A percentile compares a stretch with the other conserved stretches of the same genome.
Evolutionary conservation across 306 rosid species (phyloP).

Genomic region (Vigna reflexopilosa): DNA sequence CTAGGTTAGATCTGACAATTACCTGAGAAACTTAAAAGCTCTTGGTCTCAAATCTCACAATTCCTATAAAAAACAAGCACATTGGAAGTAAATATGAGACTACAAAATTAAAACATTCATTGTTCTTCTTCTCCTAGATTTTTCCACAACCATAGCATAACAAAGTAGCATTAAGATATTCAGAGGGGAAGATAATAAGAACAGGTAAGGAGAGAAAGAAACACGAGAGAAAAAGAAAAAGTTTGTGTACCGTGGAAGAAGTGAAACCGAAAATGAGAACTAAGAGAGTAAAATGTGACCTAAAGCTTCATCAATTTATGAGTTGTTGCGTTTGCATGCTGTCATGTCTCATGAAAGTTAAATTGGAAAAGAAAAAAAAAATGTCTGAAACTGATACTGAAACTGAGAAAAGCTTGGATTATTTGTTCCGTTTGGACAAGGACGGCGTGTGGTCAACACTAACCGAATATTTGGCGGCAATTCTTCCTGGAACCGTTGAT

Average conservation of each 20-base stretch:
- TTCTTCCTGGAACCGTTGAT: neutral
- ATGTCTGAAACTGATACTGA: slow-evolving; percentile 38
- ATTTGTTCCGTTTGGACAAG: slow-evolving; percentile 29
- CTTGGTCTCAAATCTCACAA: slow-evolving; percentile 53
- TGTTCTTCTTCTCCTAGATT: neutral
- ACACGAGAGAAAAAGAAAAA: neutral
- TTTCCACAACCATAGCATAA: neutral
- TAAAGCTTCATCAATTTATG: slow-evolving; percentile 48
- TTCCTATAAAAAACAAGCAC: slow-evolving; percentile 46
- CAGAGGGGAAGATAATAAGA: neutral
- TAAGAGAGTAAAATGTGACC: slow-evolving; percentile 45
- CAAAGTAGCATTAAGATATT: neutral
- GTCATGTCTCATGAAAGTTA: neutral
- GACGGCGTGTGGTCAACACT: slow-evolving; percentile 3
- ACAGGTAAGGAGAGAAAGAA: too few relatives aligned
- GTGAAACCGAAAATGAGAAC: slow-evolving; percentile 46
- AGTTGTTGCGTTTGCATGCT: slow-evolving; percentile 29
- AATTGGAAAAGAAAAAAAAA: neutral
- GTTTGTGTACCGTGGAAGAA: slow-evolving; percentile 50
- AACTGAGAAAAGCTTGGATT: slow-evolving; percentile 36
- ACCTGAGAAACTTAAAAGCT: slow-evolving; percentile 53
- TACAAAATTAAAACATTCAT: slow-evolving; percentile 7
- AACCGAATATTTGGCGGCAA: slow-evolving; percentile 30
- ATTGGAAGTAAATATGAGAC: slow-evolving; percentile 44
- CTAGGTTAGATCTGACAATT: slow-evolving; percentile 64